Evolutionary conservation across 2,329 filamentous ascomycete genomes (phyloP), one percentile per base, ranked within the genome.

Genomic region (Pleoardoris graminearum): DNA sequence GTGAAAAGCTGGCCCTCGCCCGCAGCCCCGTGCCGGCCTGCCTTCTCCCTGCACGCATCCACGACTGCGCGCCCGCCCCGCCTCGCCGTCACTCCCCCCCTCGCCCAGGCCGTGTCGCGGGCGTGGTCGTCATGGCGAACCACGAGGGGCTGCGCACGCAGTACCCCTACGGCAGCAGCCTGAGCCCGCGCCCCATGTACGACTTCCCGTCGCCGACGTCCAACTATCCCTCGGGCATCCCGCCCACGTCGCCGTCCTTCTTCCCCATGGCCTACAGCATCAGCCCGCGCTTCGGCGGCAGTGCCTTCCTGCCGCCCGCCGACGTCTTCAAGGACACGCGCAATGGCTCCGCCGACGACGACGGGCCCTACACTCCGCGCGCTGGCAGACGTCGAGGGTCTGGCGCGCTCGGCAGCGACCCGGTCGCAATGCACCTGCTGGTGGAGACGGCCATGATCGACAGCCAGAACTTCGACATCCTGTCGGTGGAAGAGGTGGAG

Each of bases 361-460:
- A 61, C 25, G 66, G 65, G 47, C 44, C 55, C 8, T 68, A 71
- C 52, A 63, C 60, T 14, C 60, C 66, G 16, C 71, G 66, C 53
- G 63, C 63, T 21, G 57, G 62, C 17, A 54, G 62, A 22, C 65
- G 69, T 44, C 65, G 69, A 10, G 62, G 58, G 52, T 70, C 69
- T 14, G 68, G 68, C 8, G 54, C 59, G 29, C 58, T 72, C 33
- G 65, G 69, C 53, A 79, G 76, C 59, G 84, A 87, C 63, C 81
- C 81, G 0, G 81, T 99, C 38, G 88, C 91, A 63, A 86, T 96
- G 71, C 95, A 97, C 72, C 79, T 99, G 41, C 82, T 99, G 53
- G 92, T 94, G 56, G 93, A 97, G 77, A 97, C 91, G 17, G 94
- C 94, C 17, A 84, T 99, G 54, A 84, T 87, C 54, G 94, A 99